These are phyloP conservation scores for Calcarisporium arbuscula DNA, from an alignment of 2,329 filamentous ascomycete genomes.

Conservation along the genomic window DNA sequence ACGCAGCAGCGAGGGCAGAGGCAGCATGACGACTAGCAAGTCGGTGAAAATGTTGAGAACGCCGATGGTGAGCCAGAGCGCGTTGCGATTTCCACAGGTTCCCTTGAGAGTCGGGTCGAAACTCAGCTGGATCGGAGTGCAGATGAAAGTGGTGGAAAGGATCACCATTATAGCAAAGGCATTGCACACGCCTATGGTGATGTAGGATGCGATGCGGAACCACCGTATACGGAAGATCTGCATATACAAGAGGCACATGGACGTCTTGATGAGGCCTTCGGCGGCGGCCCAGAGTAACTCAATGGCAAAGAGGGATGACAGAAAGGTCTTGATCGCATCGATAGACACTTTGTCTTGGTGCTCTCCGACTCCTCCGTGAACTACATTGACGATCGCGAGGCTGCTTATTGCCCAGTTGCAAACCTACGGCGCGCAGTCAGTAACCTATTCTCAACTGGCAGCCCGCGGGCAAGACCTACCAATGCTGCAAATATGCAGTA, in stretches of 20 bases:
- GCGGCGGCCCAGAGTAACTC: conserved; percentile 1
- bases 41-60: conserved; percentile 24
- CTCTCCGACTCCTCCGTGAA: conserved; percentile 1
- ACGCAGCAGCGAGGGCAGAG: conserved; percentile 22
- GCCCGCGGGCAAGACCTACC: neutral
- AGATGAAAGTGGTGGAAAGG: conserved; percentile 20
- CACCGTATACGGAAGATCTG: neutral
- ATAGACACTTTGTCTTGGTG: neutral
- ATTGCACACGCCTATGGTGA: conserved; percentile 1
- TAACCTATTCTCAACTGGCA: neutral
- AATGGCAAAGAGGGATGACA: conserved; percentile 2
- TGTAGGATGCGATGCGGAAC: conserved; percentile 2
- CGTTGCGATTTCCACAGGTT: conserved; percentile 22
- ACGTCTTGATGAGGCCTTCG: conserved; percentile 2
- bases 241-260: conserved; percentile 2
- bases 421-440: conserved; percentile 2
- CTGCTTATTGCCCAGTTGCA: conserved; percentile 1
- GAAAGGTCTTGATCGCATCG: neutral
- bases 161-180: conserved; percentile 2
- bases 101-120: conserved; percentile 27
- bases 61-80: conserved; percentile 20
- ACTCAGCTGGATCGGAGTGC: conserved; percentile 25
- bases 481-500: neutral
- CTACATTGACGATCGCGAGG: conserved; percentile 1
- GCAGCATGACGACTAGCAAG: conserved; percentile 21